Base-by-base conservation (phyloP, 192 early-diverging fungal genomes). In the Coemansia sp. region DNA sequence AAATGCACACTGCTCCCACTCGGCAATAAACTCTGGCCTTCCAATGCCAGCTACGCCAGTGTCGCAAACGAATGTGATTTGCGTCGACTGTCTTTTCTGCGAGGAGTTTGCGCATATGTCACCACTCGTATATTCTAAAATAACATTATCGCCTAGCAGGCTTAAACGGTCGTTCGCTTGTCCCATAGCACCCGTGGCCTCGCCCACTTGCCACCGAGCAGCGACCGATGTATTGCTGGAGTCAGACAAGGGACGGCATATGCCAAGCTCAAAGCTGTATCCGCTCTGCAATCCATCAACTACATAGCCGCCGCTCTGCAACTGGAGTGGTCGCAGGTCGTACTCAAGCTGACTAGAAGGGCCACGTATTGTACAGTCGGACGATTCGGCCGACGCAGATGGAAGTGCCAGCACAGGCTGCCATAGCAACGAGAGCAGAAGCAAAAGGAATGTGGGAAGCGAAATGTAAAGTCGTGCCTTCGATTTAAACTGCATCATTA, bases 1-100 rank as follows among this genome's bases (percentile, higher is more conserved):
- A 62, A 78, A 84, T 27, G 58, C 73, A 53, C 83, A 84, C 14
- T 64, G 44, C 19, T 68, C 47, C 60, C 72, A 73, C 34, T 84
- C 68, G 20, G 64, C 65, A 17, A 84, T 62, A 68, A 82, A 74
- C 62, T 62, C 68, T 0, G 80, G 83, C 30, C 31, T 50, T 33
- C 80, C 82, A 23, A 22, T 2, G 33, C 40, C 28, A 14, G 30
- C 58, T 38, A 68, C 58, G 23, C 50, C 50, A 10, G 40, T 59
- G 27, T 73, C 80, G 42, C 83, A 84, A 11, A 79, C 48, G 36
- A 84, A 73, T 3, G 65, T 75, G 19, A 82, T 37, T 9, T 82
- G 37, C 7, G 76, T 60, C 2, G 80, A 70, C 30, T 64, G 68
- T 4, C 68, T 61, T n/a, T 62, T 62, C 27, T 63, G 59, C 15